A percentile compares a stretch with the other conserved stretches of the same genome.
These are phyloP conservation scores for Diutina rugosa DNA, from an alignment of 1,139 yeast genomes.

Conservation along the genomic window DNA sequence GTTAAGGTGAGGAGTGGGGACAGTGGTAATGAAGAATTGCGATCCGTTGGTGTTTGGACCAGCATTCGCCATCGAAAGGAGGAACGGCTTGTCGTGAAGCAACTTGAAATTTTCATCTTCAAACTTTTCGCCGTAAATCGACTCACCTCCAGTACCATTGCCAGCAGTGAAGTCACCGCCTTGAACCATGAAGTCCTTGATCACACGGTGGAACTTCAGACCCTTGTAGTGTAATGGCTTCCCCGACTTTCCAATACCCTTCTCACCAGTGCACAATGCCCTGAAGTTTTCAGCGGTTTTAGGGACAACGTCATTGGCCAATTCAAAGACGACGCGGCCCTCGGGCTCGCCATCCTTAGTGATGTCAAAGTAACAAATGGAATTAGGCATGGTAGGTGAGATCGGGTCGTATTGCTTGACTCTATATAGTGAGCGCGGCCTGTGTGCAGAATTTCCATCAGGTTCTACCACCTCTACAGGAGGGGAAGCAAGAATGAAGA, in stretches of 20 bases:
- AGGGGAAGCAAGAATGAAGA: background rate
- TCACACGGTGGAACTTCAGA: slow-evolving; percentile 8
- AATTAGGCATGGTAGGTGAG: background rate
- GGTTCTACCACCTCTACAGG: background rate
- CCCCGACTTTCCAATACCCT: slow-evolving; percentile 54
- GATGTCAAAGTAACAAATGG: slow-evolving; percentile 9
- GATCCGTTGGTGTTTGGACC: slow-evolving; percentile 10
- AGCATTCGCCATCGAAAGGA: slow-evolving; percentile 9
- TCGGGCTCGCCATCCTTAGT: slow-evolving; percentile 25
- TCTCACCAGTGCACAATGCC: slow-evolving; percentile 82
- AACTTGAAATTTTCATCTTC: slow-evolving; percentile 9
- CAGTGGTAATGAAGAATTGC: slow-evolving; percentile 9
- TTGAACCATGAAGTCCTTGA: slow-evolving; percentile 9
- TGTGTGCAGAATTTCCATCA: background rate
- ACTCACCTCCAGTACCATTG: slow-evolving; percentile 9
- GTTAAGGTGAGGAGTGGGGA: slow-evolving; percentile 9
- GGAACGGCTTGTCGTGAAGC: slow-evolving; percentile 8
- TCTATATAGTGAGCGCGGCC: background rate
- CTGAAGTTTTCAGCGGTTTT: slow-evolving; percentile 90
- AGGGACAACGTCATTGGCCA: slow-evolving; percentile 75
- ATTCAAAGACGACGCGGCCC: slow-evolving; percentile 68
- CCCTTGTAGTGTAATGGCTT: slow-evolving; percentile 35
- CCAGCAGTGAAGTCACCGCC: slow-evolving; percentile 10
- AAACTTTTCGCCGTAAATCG: slow-evolving; percentile 9
- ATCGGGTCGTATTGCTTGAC: background rate